These are phyloP conservation scores for Erodium trifolium DNA, from an alignment of 441 rosid genomes.

Conservation along the genomic window DNA sequence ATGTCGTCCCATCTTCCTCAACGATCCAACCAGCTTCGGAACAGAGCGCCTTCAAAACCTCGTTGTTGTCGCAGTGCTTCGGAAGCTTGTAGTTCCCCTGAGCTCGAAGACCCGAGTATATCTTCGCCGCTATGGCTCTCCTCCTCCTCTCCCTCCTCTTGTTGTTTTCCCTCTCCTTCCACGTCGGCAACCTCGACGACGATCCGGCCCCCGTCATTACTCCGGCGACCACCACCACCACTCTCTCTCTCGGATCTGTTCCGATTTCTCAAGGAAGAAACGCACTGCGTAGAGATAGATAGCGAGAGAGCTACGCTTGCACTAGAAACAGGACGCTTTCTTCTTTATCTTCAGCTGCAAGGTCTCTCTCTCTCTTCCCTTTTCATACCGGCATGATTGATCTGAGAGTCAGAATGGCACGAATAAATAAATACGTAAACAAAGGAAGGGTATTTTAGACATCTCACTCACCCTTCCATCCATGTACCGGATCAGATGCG, in stretches of 20 bases:
- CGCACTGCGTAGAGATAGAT: no score
- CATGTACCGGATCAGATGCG: neutral
- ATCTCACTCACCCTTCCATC: neutral
- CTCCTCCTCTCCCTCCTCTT: conserved; percentile 64
- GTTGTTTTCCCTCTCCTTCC: conserved; percentile 70
- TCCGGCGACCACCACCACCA: neutral
- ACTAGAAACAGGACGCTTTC: neutral
- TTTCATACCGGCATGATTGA: conserved; percentile 1
- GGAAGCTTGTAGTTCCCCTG: conserved; percentile 69
- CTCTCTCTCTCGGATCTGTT: neutral
- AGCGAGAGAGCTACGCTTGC: no score
- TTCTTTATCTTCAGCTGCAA: neutral
- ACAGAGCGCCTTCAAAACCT: conserved; percentile 69
- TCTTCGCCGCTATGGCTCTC: conserved; percentile 75
- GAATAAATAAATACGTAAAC: neutral
- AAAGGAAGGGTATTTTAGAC: neutral
- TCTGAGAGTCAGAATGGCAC: neutral
- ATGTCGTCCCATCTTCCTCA: conserved; percentile 71
- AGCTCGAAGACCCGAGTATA: conserved; percentile 57
- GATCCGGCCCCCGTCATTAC: conserved; percentile 34
- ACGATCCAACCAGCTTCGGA: conserved; percentile 71
- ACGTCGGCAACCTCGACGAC: conserved; percentile 52
- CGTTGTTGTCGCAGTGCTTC: conserved; percentile 71
- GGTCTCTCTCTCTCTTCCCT: neutral
- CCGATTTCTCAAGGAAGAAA: no score